Base-by-base conservation (phyloP, 345 rosid species). In the Barbarea vulgaris region DNA sequence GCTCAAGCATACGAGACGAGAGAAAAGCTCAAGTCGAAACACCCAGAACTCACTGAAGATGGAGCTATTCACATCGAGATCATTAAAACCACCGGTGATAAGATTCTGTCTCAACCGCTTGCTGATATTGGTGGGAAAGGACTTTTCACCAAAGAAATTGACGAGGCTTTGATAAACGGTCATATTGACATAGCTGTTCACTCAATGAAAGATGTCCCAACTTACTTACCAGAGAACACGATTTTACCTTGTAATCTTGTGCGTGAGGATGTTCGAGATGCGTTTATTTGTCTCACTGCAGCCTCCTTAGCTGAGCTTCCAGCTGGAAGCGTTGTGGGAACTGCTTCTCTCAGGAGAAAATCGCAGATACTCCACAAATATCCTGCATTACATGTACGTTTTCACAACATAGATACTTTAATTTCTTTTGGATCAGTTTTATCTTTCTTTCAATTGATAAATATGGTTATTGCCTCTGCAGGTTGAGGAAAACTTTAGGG, bases 101-200 rank as follows among this genome's bases (percentile, higher is more conserved):
- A 95, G 80, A 92, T 95, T 55, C 84, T 89, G 21, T 78, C 86
- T 25, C 97, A 92, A 73, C 99, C 99, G 9, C 98, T 95, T 64
- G 98, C 99, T 34, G 98, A 95, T 73, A 95, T 95, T 15, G 99
- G 99, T 68, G 99, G 99, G 63, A 95, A 95, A 84, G 99, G 99
- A 12, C 82, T 95, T 55, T 95, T 95, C 81, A 92, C 99, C 2
- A 95, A 92, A 77, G 99, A 95, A 72, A 95, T 95, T 44, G 98
- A 95, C 2, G 99, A 95, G 85, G 98, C 99, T 0, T 82, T 95
- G 7, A 75, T 95, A 15, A 88, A 86, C 48, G 86, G 94, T 58
- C 94, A 89, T 37, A 95, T 95, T 31, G 98, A 95, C 86, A 92
- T 95, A 28, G 99, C 99, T 28, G 99, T 92, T 64, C 99, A 95